Conservation (phyloP, 345 rosid species). For the Salix arbutifolia region DNA sequence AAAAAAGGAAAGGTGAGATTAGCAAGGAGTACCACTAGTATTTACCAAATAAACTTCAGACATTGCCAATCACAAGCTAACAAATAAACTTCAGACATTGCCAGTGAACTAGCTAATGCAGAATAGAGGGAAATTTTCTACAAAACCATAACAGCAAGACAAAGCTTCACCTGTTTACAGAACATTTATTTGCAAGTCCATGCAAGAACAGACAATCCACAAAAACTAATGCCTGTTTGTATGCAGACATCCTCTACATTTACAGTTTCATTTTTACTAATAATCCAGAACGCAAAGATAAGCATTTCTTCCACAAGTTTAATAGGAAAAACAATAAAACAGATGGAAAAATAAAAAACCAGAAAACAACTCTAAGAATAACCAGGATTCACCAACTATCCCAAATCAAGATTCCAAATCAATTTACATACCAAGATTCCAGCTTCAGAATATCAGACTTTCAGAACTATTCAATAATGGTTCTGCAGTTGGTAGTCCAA, state of each 20-base stretch:
- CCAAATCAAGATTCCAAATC: neutral
- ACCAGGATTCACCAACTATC: neutral
- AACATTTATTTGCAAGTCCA: neutral
- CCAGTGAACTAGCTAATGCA: neutral
- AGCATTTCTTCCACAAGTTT: neutral
- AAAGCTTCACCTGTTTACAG: neutral
- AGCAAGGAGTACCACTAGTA: neutral
- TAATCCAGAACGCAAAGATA: neutral
- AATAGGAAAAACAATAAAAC: too few species aligned
- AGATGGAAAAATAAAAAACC: neutral
- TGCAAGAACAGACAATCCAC: neutral
- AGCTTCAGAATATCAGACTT: neutral
- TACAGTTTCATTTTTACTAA: neutral
- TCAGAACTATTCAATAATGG: neutral
- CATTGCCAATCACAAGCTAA: neutral
- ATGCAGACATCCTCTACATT: neutral
- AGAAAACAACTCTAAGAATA: neutral
- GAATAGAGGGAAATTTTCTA: neutral
- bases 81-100: too few species aligned
- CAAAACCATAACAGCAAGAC: neutral
- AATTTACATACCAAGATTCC: neutral
- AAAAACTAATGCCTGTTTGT: neutral
- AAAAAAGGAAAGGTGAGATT: neutral
- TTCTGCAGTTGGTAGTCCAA: neutral
- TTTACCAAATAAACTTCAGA: neutral